A percentile compares a stretch with the other conserved stretches of the same genome.
Conservation (phyloP, 2,329 filamentous ascomycete genomes). For the Dactylellina cionopaga region DNA sequence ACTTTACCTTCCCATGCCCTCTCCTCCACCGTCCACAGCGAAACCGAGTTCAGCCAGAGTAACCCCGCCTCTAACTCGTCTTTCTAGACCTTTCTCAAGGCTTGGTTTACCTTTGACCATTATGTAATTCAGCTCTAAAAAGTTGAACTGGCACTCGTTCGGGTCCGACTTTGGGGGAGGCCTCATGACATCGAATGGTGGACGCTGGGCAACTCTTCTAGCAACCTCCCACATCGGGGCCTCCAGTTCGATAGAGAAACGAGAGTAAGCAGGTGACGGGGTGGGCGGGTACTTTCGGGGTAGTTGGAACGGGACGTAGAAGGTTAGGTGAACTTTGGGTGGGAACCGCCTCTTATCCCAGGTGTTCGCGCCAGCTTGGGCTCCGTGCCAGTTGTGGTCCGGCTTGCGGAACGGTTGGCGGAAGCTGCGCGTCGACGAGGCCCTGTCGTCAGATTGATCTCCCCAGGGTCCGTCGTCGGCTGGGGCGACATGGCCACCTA, state of each 20-base stretch:
- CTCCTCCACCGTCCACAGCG: slow-evolving; percentile 16
- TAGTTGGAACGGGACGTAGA: slow-evolving; percentile 29
- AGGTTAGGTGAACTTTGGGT: slow-evolving; percentile 39
- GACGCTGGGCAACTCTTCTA: slow-evolving; percentile 7
- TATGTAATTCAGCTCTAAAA: slow-evolving; percentile 14
- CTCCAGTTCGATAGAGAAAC: slow-evolving; percentile 23
- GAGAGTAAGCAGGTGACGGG: slow-evolving; percentile 5
- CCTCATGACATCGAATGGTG: slow-evolving; percentile 10
- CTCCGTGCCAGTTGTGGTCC: background rate
- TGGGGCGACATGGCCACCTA: slow-evolving; percentile 9
- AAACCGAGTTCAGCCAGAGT: slow-evolving; percentile 23
- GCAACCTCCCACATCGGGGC: slow-evolving; percentile 22
- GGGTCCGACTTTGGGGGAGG: background rate
- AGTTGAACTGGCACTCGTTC: slow-evolving; percentile 6
- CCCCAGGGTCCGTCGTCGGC: slow-evolving; percentile 3
- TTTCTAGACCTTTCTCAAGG: slow-evolving; percentile 19
- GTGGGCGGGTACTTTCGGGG: slow-evolving; percentile 35
- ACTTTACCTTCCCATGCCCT: slow-evolving; percentile 24
- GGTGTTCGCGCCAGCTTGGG: background rate
- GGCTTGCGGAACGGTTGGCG: background rate
- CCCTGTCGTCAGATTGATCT: background rate
- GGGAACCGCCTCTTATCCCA: slow-evolving; percentile 27
- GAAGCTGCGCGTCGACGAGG: background rate
- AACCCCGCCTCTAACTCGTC: slow-evolving; percentile 20
- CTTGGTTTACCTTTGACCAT: background rate